Evolutionary conservation across 352 stramenopile species (phyloP).

Genomic region (Phytophthora pseudosyringae): DNA sequence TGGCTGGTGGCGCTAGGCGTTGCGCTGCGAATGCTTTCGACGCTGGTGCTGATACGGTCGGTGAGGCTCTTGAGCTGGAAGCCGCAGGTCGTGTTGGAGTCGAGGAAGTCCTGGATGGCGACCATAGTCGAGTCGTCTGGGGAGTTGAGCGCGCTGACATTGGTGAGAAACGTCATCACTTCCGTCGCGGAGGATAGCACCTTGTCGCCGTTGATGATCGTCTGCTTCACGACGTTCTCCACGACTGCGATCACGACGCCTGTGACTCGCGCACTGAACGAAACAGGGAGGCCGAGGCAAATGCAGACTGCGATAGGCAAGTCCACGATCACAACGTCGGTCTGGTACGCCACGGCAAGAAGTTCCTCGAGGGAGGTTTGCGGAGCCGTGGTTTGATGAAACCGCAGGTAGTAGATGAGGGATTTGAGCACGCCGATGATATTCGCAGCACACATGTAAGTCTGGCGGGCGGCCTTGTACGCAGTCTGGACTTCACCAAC

Average conservation of each 20-base stretch:
- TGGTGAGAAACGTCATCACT: slow-evolving; percentile 25
- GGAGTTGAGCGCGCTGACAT: slow-evolving; percentile 25
- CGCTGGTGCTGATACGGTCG: slow-evolving; percentile 12
- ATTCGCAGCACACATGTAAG: slow-evolving; percentile 26
- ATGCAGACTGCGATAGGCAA: slow-evolving; percentile 27
- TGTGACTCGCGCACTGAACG: slow-evolving; percentile 19
- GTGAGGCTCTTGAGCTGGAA: slow-evolving; percentile 25
- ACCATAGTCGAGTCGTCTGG: slow-evolving; percentile 23
- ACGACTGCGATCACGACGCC: slow-evolving; percentile 28
- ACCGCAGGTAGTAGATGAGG: slow-evolving; percentile 36
- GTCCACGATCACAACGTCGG: slow-evolving; percentile 31
- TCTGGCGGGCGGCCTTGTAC: slow-evolving; percentile 14
- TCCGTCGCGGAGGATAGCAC: slow-evolving; percentile 23
- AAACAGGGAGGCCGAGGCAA: slow-evolving; percentile 23
- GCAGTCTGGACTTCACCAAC: slow-evolving; percentile 30
- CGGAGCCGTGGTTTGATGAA: slow-evolving; percentile 17
- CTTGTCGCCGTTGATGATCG: slow-evolving; percentile 24
- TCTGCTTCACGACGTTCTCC: slow-evolving; percentile 15
- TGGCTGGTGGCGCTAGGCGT: slow-evolving; percentile 18
- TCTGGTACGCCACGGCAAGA: slow-evolving; percentile 23
- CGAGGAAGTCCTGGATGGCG: slow-evolving; percentile 30
- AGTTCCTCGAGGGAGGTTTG: slow-evolving; percentile 22
- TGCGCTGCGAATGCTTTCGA: slow-evolving; percentile 29
- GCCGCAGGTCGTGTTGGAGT: slow-evolving; percentile 27
- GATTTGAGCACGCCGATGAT: slow-evolving; percentile 31